Evolutionary conservation across 2,329 filamentous ascomycete genomes (phyloP).

Genomic region (Stagonosporopsis chrysanthemi): DNA sequence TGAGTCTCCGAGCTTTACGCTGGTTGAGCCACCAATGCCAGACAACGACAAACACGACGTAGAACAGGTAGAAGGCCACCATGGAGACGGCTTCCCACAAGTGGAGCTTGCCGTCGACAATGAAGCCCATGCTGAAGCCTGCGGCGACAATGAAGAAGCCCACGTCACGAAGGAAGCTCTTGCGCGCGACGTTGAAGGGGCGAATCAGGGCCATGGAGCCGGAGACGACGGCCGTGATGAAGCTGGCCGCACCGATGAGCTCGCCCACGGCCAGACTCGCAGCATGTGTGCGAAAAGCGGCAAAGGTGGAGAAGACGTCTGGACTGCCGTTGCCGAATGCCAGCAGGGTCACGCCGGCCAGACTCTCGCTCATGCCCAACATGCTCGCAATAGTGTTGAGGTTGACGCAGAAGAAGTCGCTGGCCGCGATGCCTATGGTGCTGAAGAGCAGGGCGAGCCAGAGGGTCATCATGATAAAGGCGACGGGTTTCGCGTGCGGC

Average conservation of each 20-base stretch:
- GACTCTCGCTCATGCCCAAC: conserved; percentile 91
- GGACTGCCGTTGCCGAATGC: conserved; percentile 98
- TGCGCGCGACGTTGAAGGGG: conserved; percentile 88
- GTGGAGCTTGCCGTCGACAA: conserved; percentile 82
- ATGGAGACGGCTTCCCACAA: conserved; percentile 90
- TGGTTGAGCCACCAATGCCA: conserved; percentile 89
- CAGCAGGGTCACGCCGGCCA: conserved; percentile 94
- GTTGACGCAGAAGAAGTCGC: conserved; percentile 98
- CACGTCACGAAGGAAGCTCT: conserved; percentile 90
- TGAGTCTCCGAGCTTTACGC: conserved; percentile 66
- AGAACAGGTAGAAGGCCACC: conserved; percentile 90
- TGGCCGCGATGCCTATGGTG: conserved; percentile 96
- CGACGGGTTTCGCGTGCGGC: conserved; percentile 71
- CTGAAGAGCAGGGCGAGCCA: conserved; percentile 94
- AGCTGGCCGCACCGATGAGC: conserved; percentile 90
- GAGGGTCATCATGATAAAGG: conserved; percentile 77
- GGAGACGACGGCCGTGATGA: conserved; percentile 95
- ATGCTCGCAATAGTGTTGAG: conserved; percentile 90
- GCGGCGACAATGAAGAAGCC: conserved; percentile 90
- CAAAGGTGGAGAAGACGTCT: conserved; percentile 98
- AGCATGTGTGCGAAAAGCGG: conserved; percentile 95
- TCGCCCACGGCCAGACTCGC: conserved; percentile 97
- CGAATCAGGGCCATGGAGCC: conserved; percentile 97
- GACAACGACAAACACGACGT: conserved; percentile 83
- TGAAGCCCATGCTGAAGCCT: conserved; percentile 83